A percentile compares a stretch with the other conserved stretches of the same genome.
phyloP scores from a whole-genome alignment of 2,329 filamentous ascomycete species.

The Keithomyces neogunnii region DNA sequence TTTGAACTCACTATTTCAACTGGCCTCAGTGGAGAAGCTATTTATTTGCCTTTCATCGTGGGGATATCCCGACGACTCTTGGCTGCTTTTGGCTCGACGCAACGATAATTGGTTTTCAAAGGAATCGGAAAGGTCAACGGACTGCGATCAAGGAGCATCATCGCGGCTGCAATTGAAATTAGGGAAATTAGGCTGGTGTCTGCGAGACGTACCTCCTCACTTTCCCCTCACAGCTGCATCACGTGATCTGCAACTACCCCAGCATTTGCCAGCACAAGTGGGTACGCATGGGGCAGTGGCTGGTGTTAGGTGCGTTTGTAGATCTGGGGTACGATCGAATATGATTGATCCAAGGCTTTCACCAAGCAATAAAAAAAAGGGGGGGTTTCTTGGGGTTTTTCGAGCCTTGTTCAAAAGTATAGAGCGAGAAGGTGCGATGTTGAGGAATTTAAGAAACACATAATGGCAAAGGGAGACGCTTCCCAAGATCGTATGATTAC shows the following conservation, averaged over 20 bases:
- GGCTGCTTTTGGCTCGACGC: neutral
- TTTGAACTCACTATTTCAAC: neutral
- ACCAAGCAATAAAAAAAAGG: neutral
- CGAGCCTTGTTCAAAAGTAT: no score
- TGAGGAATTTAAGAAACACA: no score
- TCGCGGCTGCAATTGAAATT: neutral
- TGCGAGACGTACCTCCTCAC: constrained; percentile 6
- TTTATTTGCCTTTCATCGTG: neutral
- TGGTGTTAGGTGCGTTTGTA: neutral
- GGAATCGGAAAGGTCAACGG: neutral
- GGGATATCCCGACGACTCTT: neutral
- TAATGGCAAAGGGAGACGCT: neutral
- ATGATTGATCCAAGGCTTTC: neutral
- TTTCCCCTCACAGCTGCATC: constrained; percentile 22
- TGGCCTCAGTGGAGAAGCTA: neutral
- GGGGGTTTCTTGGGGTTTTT: no score
- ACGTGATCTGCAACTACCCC: constrained; percentile 20
- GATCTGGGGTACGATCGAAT: neutral
- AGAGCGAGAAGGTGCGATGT: no score
- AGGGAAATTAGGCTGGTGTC: neutral
- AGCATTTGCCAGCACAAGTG: constrained; percentile 5
- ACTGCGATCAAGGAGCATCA: neutral
- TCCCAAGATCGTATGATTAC: neutral
- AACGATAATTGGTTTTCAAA: neutral
- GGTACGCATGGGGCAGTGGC: constrained; percentile 5